Percentiles rank a stretch among this genome's conserved stretches.
phyloP scores from a whole-genome alignment of 768 basidiomycete species.

The Neoboletus subvelutipes region DNA sequence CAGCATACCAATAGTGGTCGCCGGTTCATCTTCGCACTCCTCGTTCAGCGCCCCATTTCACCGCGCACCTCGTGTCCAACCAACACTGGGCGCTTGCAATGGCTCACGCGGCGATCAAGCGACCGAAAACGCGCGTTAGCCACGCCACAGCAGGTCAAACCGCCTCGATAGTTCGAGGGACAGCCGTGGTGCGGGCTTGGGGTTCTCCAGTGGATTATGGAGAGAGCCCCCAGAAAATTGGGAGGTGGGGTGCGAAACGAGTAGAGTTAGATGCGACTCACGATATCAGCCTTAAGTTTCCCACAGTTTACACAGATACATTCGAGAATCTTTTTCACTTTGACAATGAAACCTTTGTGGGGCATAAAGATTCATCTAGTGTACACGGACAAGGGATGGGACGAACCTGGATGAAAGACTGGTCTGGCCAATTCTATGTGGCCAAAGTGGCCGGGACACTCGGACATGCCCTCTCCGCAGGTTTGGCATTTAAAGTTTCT shows the following conservation, averaged over 20 bases:
- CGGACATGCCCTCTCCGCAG: constrained; percentile 99
- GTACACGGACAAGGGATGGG: background rate
- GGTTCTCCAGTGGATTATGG: constrained; percentile 85
- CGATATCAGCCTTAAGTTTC: constrained; percentile 94
- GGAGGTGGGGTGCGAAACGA: constrained; percentile 92
- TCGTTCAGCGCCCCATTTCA: constrained; percentile 99
- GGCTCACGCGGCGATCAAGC: constrained; percentile 87
- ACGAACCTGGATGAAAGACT: constrained; percentile 94
- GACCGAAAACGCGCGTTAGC: constrained; percentile 86
- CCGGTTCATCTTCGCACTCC: constrained; percentile 68
- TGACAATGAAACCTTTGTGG: constrained; percentile 83
- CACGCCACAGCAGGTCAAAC: constrained; percentile 78
- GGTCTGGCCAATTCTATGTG: constrained; percentile 96
- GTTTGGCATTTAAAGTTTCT: constrained; percentile 99
- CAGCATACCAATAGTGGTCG: constrained; percentile 20
- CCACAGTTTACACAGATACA: constrained; percentile 99
- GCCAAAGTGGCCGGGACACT: constrained; percentile 99
- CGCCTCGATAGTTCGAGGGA: constrained; percentile 76
- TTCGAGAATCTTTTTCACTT: constrained; percentile 99
- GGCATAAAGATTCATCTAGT: background rate
- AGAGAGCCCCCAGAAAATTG: constrained; percentile 99
- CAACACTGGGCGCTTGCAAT: constrained; percentile 66
- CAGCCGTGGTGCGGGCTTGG: constrained; percentile 85
- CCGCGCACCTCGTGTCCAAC: constrained; percentile 89
- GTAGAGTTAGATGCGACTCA: constrained; percentile 84